Evolutionary conservation across 108 stramenopile genomes (phyloP), one percentile per base, ranked within the genome.

Genomic region (Skeletonema potamos): DNA sequence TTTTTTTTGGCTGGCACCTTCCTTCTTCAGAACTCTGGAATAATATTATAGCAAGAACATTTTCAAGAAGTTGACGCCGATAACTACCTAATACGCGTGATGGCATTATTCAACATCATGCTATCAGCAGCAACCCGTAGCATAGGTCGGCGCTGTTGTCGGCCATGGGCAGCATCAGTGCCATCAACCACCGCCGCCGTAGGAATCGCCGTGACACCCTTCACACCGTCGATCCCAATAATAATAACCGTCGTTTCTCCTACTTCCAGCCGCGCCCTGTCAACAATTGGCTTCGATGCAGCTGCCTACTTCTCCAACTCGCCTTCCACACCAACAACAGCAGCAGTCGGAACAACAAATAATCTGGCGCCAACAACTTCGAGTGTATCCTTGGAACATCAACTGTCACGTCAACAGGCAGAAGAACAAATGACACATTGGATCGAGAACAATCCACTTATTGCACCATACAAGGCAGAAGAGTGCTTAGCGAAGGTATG

Each of bases 391-490:
- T 4, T 22, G 22, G 48, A 51, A 5, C 22, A 51, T 20, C 48
- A 51, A 9, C 22, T 8, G 4, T n/a, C 48, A 22, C 48, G 48
- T 51, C 48, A 51, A 8, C 48, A 51, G n/a, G 48, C 48, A 51
- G 48, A 51, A 7, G 22, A 48, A 29, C 56, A 69, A 64, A 69
- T 57, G 26, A 37, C 70, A 58, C 61, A 58, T 44, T 77, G 68
- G 68, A 65, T 77, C 17, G 36, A 28, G 33, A 28, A 54, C 57
- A 77, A 70, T 59, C 76, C 76, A 11, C 55, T 56, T 51, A 77
- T 58, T 54, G 76, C 76, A 55, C 62, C 76, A 8, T 77, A 77
- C 54, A 77, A 70, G 37, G 76, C 68, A 24, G 76, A 77, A 32
- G 76, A 77, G 28, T 68, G 34, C 24, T 33, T 77, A 24, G 66